Conservation (phyloP, 2,329 filamentous ascomycete species). For the Trematosphaeria pertusa region DNA sequence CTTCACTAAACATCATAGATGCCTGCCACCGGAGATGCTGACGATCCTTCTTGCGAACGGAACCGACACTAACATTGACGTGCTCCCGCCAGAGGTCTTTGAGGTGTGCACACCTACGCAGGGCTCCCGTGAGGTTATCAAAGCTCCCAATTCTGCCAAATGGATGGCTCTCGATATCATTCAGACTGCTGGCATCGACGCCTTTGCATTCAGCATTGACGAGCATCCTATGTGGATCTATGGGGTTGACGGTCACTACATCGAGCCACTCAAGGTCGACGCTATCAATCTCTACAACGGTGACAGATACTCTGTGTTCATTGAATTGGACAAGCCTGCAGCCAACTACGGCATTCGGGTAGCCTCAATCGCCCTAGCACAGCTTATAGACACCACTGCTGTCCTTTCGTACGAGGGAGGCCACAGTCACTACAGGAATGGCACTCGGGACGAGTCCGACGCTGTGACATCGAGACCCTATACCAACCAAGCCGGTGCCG, state of each 20-base stretch:
- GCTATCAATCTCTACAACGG: constrained; percentile 59
- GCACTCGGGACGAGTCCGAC: constrained; percentile 17
- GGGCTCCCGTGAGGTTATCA: constrained; percentile 54
- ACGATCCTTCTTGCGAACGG: constrained; percentile 34
- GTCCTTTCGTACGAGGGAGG: constrained; percentile 52
- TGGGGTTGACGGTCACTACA: constrained; percentile 62
- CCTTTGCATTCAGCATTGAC: constrained; percentile 58
- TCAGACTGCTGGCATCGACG: constrained; percentile 58
- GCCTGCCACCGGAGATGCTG: constrained; percentile 56
- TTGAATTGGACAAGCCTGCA: constrained; percentile 53
- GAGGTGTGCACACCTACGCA: constrained; percentile 56
- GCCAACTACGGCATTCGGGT: constrained; percentile 64
- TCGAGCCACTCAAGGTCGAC: constrained; percentile 60
- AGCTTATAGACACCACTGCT: constrained; percentile 63
- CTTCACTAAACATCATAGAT: constrained; percentile 11
- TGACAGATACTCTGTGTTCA: constrained; percentile 61
- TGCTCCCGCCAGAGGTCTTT: constrained; percentile 24
- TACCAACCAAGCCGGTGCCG: constrained; percentile 59
- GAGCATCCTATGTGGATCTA: constrained; percentile 62
- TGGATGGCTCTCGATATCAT: constrained; percentile 66
- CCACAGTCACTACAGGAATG: not conserved
- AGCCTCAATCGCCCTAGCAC: constrained; percentile 57
- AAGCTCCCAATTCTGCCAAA: constrained; percentile 41
- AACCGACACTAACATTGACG: constrained; percentile 10
- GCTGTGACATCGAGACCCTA: constrained; percentile 42